Conservation (phyloP, 345 rosid genomes). For the Syzygium oleosum region DNA sequence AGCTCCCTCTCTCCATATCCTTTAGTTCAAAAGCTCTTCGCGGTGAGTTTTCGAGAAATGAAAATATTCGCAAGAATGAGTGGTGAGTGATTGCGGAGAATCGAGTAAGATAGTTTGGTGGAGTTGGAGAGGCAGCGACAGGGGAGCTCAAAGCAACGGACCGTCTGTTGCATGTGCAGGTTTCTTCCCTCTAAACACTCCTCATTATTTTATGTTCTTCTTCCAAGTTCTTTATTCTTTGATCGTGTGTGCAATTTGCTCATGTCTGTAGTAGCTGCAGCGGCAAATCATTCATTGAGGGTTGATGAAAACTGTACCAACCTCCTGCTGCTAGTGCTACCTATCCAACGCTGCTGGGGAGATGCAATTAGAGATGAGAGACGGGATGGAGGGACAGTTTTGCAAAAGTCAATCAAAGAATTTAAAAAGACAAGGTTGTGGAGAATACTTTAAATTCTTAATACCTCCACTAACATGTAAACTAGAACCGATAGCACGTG, state of each 20-base stretch:
- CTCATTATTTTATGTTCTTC: background rate
- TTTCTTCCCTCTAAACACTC: background rate
- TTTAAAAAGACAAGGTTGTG: background rate
- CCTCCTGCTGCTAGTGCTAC: background rate
- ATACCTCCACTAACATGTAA: background rate
- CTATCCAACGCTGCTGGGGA: background rate
- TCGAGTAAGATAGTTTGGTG: background rate
- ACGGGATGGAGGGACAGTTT: background rate
- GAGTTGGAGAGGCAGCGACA: background rate
- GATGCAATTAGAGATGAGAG: background rate
- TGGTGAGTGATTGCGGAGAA: background rate
- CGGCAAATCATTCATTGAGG: background rate
- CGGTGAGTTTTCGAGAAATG: fast-evolving
- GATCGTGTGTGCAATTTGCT: background rate
- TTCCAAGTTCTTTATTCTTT: background rate
- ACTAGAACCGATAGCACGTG: background rate
- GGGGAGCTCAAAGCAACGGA: background rate
- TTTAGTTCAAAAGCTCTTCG: background rate
- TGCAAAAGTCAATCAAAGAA: background rate
- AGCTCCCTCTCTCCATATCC: background rate
- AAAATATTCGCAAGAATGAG: background rate
- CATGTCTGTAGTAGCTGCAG: background rate
- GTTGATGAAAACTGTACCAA: background rate
- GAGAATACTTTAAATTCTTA: background rate
- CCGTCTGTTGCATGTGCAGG: background rate